These are phyloP conservation scores for Acidomyces sp. DNA, from an alignment of 495 filamentous ascomycete genomes.

Conservation along the genomic window DNA sequence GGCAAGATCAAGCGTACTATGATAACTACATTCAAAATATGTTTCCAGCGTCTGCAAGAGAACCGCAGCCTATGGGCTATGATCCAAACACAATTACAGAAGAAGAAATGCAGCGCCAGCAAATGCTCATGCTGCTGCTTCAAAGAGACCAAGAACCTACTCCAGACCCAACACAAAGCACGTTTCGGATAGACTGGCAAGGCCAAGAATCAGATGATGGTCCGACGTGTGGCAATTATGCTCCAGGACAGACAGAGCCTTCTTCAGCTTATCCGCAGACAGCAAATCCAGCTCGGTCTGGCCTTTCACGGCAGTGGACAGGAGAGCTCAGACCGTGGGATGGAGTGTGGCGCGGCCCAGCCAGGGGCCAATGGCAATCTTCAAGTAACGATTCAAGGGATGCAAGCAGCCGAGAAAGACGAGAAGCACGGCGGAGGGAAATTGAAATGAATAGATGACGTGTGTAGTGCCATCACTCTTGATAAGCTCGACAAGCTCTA, in stretches of 20 bases:
- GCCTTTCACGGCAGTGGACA: slow-evolving; percentile 10
- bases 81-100: slow-evolving; percentile 20
- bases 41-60: slow-evolving; percentile 14
- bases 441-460: slow-evolving; percentile 22
- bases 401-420: slow-evolving; percentile 21
- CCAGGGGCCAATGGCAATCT: too few species aligned
- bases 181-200: slow-evolving; percentile 20
- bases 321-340: slow-evolving; percentile 14
- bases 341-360: slow-evolving; percentile 19
- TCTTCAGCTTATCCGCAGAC: not conserved
- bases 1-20: slow-evolving; percentile 16
- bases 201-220: slow-evolving; percentile 10
- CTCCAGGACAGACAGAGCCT: not conserved
- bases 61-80: slow-evolving; percentile 8
- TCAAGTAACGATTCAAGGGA: slow-evolving; percentile 12
- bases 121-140: slow-evolving; percentile 29
- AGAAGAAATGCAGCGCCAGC: slow-evolving; percentile 28
- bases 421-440: slow-evolving; percentile 26
- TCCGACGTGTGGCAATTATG: slow-evolving; percentile 8
- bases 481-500: too few species aligned
- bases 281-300: not conserved
- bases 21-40: slow-evolving; percentile 27
- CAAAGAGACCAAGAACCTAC: slow-evolving; percentile 19
- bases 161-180: slow-evolving; percentile 22
- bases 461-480: too few species aligned